Evolutionary conservation across 257 asterid species (phyloP), one percentile per base, ranked within the genome.

Genomic region (Lithospermum erythrorhizon): DNA sequence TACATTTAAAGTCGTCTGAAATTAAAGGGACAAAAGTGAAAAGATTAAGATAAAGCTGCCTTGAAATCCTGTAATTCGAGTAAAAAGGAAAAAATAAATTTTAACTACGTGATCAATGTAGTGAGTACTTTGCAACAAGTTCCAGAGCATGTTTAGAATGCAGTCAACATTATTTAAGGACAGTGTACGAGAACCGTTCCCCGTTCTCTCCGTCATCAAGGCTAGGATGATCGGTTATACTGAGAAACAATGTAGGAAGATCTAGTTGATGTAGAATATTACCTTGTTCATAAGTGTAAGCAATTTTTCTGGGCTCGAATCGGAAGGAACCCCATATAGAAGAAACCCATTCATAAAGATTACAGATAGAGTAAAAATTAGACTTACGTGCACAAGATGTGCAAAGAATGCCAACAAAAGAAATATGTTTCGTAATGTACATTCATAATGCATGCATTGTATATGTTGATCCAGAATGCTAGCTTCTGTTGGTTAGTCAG

Each of bases 261-360:
- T 5, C 0, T 4, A 22, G 22, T 16, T 17, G 17, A 22, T 1
- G 10, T 27, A 13, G 1, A 17, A 15, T 13, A 20, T 61, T 68
- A 83, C 98, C 94, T 85, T 85, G 83, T 87, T 80, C 75, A 90
- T 75, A 17, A 87, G 70, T 61, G 75, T 53, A 56, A 77, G 72
- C 65, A 87, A 68, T 52, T 81, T 83, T 65, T 82, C 94, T 35
- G 82, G 86, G 73, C 73, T 84, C 52, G 72, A 76, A 64, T 74
- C 82, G 53, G 82, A 61, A 25, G 94, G 87, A 69, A 80, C 80
- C 61, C 95, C 97, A 65, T 80, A 68, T 61, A 87, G 94, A 68
- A 90, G 95, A 75, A 75, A 87, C 52, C 87, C 97, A 96, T 88
- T 78, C 41, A 70, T 68, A 62, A 22, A 68, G 22, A 59, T 30